Evolutionary conservation across 495 filamentous ascomycete genomes (phyloP), one percentile per base, ranked within the genome.

Genomic region (Lophiotrema nucula): DNA sequence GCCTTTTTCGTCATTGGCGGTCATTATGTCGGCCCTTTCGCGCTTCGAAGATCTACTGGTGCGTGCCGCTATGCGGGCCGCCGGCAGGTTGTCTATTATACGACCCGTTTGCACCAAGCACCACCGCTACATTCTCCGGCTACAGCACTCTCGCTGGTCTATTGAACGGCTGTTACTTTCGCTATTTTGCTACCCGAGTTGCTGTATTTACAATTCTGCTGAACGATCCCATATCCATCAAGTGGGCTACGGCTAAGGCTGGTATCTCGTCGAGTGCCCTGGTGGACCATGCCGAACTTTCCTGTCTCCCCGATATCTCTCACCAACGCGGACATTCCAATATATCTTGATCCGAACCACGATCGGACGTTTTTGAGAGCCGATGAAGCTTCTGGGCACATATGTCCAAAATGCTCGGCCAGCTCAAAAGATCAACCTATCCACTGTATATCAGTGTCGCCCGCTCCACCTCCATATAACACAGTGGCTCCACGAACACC

Each of bases 391-490:
- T 27, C 46, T 31, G 46, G 21, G 46, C 38, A 55, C 25, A 55
- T 45, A 18, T 55, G 39, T 55, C 51, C 38, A 44, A 35, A 24
- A 23, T 55, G 39, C 51, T 24, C 21, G 37, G 26, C 28, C 39
- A 44, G 22, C 25, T 33, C 51, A 41, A 55, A 41, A 41, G 51
- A 55, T 27, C 51, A 55, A 27, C 51, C 51, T 25, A 55, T 55
- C 22, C 39, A 46, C 41, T 55, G 51, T 25, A 39, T 55, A 43
- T 46, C 41, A 28, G 35, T 43, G 19, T 53, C 50, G 31, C 50
- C 50, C 18, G 50, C 35, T 42, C 50, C 50, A 27, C 51, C 51
- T 24, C 37, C 51, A 15, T 55, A 55, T 37, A 21, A 41, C 16
- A 45, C 51, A 25, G 41, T 33, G 24, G 22, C 25, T 33, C 39